A percentile compares a stretch with the other conserved stretches of the same genome.
Conservation (phyloP, 2,329 filamentous ascomycete species). For the Aspergillus felis region DNA sequence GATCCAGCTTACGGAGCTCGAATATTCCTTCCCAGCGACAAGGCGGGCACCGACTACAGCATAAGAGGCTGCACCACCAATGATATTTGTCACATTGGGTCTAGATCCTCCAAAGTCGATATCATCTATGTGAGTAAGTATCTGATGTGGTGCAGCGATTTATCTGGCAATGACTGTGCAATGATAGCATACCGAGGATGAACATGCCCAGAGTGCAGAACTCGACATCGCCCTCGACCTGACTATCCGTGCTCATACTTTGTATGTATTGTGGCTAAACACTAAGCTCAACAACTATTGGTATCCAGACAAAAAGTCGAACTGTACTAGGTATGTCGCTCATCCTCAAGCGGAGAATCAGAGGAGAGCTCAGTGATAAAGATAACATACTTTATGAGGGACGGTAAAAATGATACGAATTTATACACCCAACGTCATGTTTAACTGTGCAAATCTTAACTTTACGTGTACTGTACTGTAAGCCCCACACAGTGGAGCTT, state of each 20-base stretch:
- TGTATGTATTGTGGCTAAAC: neutral
- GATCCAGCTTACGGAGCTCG: constrained; percentile 77
- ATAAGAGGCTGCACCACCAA: constrained; percentile 88
- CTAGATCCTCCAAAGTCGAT: constrained; percentile 76
- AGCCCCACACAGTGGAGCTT: constrained; percentile 15
- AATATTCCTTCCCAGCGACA: constrained; percentile 67
- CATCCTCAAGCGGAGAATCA: constrained; percentile 4
- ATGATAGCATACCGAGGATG: constrained; percentile 51
- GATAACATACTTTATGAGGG: neutral
- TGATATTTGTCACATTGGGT: constrained; percentile 66
- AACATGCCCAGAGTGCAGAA: constrained; percentile 63
- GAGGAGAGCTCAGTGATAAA: neutral
- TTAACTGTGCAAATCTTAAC: neutral
- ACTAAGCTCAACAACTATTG: neutral
- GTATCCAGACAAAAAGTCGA: neutral
- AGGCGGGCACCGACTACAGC: constrained; percentile 84
- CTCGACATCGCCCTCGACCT: constrained; percentile 38
- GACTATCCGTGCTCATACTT: neutral
- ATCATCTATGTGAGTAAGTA: constrained; percentile 61
- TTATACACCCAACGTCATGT: constrained; percentile 19
- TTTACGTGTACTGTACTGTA: constrained; percentile 17
- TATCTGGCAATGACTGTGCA: neutral
- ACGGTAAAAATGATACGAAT: constrained; percentile 4
- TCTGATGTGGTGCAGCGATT: constrained; percentile 5
- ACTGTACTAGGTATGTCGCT: neutral